Evolutionary conservation across 495 filamentous ascomycete genomes (phyloP).

Genomic region (Penicillium desertorum): DNA sequence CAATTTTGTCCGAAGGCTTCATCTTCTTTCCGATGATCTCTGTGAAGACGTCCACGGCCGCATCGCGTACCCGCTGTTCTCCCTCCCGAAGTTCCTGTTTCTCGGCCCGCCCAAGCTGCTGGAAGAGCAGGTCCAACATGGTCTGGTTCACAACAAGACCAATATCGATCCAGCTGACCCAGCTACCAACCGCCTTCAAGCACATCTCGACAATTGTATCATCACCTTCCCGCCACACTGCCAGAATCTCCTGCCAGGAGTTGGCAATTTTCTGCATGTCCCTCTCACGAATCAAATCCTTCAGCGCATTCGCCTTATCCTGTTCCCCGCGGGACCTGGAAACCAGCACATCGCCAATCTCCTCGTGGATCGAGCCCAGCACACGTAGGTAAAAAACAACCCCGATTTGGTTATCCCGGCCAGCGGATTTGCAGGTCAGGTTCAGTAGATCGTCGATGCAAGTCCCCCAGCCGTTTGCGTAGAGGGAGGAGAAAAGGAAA

Average conservation of each 20-base stretch:
- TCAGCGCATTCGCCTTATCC: slow-evolving; percentile 77
- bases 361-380: slow-evolving; percentile 86
- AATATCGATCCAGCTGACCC: slow-evolving; percentile 99
- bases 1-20: slow-evolving; percentile 85
- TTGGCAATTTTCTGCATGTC: slow-evolving; percentile 82
- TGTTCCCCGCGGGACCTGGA: slow-evolving; percentile 70
- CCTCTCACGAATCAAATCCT: slow-evolving; percentile 79
- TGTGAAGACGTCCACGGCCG: slow-evolving; percentile 87
- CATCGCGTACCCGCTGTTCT: slow-evolving; percentile 76
- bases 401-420: slow-evolving; percentile 67
- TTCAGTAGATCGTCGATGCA: slow-evolving; percentile 86
- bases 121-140: slow-evolving; percentile 79
- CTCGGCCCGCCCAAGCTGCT: slow-evolving; percentile 64
- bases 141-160: slow-evolving; percentile 84
- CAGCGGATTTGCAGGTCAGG: slow-evolving; percentile 53
- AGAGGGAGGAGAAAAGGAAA: slow-evolving; percentile 81
- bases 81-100: slow-evolving; percentile 48
- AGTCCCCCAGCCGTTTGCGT: slow-evolving; percentile 76
- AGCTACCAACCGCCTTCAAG: slow-evolving; percentile 83
- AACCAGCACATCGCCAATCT: slow-evolving; percentile 92
- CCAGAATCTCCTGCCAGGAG: slow-evolving; percentile 90
- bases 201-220: slow-evolving; percentile 78
- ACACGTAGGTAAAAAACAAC: slow-evolving; percentile 87
- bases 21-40: slow-evolving; percentile 98
- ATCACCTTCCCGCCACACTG: slow-evolving; percentile 72